Conservation (phyloP, 257 asterid species). For the Nicotiana noctiflora region DNA sequence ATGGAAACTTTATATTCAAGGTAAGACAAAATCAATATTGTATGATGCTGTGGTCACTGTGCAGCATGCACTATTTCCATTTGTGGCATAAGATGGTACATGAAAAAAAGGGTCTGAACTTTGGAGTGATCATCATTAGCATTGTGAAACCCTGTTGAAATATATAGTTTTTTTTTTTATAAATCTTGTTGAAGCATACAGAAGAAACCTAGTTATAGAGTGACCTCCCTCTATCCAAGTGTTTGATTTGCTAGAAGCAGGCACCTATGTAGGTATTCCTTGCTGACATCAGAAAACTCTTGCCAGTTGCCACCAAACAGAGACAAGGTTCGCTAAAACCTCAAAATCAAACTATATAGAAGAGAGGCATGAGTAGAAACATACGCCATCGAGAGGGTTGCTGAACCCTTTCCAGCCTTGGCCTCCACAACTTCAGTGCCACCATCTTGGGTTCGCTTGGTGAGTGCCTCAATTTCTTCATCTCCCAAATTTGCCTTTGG, state of each 20-base stretch:
- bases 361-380: background rate
- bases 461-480: conserved; percentile 19
- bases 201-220: background rate
- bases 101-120: background rate
- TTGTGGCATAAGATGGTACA: background rate
- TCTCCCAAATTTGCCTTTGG: conserved; percentile 15
- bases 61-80: background rate
- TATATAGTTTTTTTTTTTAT: background rate
- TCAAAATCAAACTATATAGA: background rate
- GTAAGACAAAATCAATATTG: background rate
- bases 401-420: conserved; percentile 34
- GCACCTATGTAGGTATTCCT: background rate
- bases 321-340: background rate
- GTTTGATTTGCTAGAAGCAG: background rate
- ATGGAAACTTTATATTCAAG: background rate
- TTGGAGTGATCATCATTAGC: background rate
- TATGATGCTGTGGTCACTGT: background rate
- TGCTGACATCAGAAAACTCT: background rate
- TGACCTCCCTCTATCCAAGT: background rate
- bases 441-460: conserved; percentile 27
- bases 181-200: background rate
- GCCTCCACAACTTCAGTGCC: conserved; percentile 34
- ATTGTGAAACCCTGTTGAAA: background rate
- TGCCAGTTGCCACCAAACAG: background rate
- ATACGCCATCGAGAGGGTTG: conserved; percentile 35